A percentile compares a stretch with the other conserved stretches of the same genome.
Conservation (phyloP, 2,329 filamentous ascomycete genomes). For the Truncatella angustata region DNA sequence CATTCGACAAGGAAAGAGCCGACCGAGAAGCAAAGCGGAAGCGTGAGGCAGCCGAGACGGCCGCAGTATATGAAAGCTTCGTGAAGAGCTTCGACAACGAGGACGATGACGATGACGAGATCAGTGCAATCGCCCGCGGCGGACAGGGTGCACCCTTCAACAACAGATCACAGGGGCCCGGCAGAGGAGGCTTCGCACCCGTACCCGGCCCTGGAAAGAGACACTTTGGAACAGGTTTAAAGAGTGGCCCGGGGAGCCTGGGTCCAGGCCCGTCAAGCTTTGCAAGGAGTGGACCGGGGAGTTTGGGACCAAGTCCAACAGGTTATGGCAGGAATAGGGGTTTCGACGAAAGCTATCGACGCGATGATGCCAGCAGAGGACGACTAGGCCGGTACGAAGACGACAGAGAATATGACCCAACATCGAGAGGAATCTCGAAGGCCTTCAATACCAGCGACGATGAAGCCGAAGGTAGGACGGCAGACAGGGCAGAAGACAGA, state of each 20-base stretch:
- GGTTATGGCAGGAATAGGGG: constrained; percentile 54
- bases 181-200: constrained; percentile 24
- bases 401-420: constrained; percentile 10
- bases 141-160: constrained; percentile 20
- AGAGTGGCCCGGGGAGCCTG: constrained; percentile 62
- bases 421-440: constrained; percentile 63
- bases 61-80: constrained; percentile 83
- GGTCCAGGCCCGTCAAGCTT: constrained; percentile 50
- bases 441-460: constrained; percentile 71
- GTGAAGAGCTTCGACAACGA: constrained; percentile 74
- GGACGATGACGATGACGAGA: constrained; percentile 40
- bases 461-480: constrained; percentile 44
- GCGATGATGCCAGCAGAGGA: constrained; percentile 29
- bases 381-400: constrained; percentile 39
- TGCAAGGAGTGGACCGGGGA: constrained; percentile 62
- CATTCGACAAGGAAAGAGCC: constrained; percentile 84
- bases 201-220: constrained; percentile 47
- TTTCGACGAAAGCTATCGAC: constrained; percentile 44
- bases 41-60: constrained; percentile 82
- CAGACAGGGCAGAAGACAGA: constrained; percentile 53
- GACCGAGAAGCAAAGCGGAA: constrained; percentile 86
- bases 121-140: constrained; percentile 21
- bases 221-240: constrained; percentile 62
- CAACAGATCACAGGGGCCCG: constrained; percentile 26
- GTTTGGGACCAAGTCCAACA: constrained; percentile 51